These are phyloP conservation scores for Colletotrichum tanaceti DNA, from an alignment of 2,329 filamentous ascomycete species.

Conservation along the genomic window DNA sequence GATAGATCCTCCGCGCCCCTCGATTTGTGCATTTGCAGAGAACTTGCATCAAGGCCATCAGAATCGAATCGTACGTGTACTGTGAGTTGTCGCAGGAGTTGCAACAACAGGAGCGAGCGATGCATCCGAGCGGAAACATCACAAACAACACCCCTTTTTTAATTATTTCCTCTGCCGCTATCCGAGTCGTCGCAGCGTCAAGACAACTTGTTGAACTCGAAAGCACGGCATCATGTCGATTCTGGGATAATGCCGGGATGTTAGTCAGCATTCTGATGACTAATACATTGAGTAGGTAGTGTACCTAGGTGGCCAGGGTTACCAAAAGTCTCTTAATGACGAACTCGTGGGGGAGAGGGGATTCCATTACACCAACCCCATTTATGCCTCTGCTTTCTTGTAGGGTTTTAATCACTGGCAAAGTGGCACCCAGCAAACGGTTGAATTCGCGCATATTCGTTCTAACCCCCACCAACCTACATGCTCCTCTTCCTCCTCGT, in stretches of 20 bases:
- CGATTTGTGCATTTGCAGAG: slow-evolving; percentile 1
- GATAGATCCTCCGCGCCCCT: slow-evolving; percentile 20
- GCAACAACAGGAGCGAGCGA: slow-evolving; percentile 13
- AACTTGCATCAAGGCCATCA: slow-evolving; percentile 1
- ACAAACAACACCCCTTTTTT: slow-evolving; percentile 4
- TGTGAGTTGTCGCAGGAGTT: slow-evolving; percentile 18
- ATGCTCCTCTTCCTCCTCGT: slow-evolving; percentile 5
- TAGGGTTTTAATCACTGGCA: background rate
- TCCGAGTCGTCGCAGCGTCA: background rate
- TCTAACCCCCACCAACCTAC: background rate
- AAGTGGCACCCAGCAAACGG: slow-evolving; percentile 1
- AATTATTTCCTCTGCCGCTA: slow-evolving; percentile 6
- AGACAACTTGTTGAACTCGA: background rate
- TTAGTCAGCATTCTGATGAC: no score
- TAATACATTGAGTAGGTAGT: no score
- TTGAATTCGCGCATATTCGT: background rate
- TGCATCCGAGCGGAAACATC: slow-evolving; percentile 16
- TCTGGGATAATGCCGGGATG: no score
- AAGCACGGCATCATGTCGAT: background rate
- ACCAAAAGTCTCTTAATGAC: no score
- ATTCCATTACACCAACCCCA: no score
- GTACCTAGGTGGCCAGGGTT: background rate
- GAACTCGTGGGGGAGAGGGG: slow-evolving; percentile 33
- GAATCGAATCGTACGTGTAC: background rate
- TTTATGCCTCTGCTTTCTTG: slow-evolving; percentile 1